Evolutionary conservation across 2,329 filamentous ascomycete species (phyloP).

Genomic region (Colletotrichum spaethianum): DNA sequence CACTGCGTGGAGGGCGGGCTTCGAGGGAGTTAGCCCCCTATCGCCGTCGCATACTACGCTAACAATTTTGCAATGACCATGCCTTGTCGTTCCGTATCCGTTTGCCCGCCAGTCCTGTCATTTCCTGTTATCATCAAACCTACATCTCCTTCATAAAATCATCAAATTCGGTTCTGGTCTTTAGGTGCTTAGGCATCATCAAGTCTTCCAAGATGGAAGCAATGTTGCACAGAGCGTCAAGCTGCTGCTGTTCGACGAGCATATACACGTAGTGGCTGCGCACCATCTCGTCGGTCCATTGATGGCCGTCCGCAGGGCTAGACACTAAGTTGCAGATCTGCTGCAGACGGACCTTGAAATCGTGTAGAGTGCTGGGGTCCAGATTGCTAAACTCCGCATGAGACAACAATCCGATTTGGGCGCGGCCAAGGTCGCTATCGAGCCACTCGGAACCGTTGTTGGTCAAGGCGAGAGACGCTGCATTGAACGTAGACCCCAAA

Average conservation of each 20-base stretch:
- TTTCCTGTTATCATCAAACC: neutral
- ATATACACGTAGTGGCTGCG: constrained; percentile 25
- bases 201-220: constrained; percentile 23
- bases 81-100: neutral
- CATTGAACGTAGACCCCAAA: constrained; percentile 40
- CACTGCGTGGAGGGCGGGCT: neutral
- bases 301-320: constrained; percentile 14
- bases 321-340: constrained; percentile 43
- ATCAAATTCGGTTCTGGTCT: constrained; percentile 17
- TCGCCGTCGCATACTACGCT: neutral
- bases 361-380: constrained; percentile 45
- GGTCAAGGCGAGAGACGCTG: constrained; percentile 43
- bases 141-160: constrained; percentile 29
- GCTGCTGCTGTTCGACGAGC: constrained; percentile 31
- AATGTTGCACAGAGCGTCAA: constrained; percentile 28
- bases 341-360: constrained; percentile 44
- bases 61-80: neutral
- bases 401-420: constrained; percentile 37
- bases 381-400: constrained; percentile 45
- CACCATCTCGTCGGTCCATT: constrained; percentile 35
- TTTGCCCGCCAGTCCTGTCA: neutral
- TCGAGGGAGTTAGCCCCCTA: neutral
- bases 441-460: constrained; percentile 46
- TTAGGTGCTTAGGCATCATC: constrained; percentile 41
- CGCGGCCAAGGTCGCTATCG: constrained; percentile 36